Conservation (phyloP, 176 grass and related monocot genomes). For the Carex myosuroides region DNA sequence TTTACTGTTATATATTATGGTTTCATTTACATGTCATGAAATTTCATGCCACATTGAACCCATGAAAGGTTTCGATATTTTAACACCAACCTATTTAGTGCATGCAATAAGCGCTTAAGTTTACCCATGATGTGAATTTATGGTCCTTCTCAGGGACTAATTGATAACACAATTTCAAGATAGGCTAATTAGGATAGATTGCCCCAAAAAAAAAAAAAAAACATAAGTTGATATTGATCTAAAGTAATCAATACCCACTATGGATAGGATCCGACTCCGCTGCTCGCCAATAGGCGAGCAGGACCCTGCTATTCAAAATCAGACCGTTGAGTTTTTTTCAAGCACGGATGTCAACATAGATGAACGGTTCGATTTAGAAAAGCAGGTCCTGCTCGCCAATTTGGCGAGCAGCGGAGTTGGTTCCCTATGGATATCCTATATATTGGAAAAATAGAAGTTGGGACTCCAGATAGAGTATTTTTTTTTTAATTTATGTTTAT, state of each 20-base stretch:
- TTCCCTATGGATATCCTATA: neutral
- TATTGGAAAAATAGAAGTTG: neutral
- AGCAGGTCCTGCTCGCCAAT: no score
- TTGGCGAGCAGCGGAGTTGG: no score
- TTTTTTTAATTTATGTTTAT: neutral
- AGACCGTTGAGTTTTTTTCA: no score
- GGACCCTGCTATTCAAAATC: no score
- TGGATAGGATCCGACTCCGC: neutral
- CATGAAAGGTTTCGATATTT: neutral
- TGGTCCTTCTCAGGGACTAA: neutral
- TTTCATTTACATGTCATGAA: neutral
- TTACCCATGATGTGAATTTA: neutral
- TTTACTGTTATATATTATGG: neutral
- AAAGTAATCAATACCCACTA: neutral
- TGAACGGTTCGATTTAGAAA: no score
- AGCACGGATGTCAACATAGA: no score
- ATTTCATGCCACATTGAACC: constrained; percentile 5
- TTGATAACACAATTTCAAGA: neutral
- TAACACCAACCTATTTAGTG: neutral
- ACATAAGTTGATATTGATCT: neutral
- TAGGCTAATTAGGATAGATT: neutral
- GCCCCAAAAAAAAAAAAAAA: neutral
- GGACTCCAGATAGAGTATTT: neutral
- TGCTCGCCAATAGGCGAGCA: no score
- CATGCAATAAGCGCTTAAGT: neutral